Evolutionary conservation across 2,329 filamentous ascomycete genomes (phyloP).

Genomic region (Apiospora malaysiana): DNA sequence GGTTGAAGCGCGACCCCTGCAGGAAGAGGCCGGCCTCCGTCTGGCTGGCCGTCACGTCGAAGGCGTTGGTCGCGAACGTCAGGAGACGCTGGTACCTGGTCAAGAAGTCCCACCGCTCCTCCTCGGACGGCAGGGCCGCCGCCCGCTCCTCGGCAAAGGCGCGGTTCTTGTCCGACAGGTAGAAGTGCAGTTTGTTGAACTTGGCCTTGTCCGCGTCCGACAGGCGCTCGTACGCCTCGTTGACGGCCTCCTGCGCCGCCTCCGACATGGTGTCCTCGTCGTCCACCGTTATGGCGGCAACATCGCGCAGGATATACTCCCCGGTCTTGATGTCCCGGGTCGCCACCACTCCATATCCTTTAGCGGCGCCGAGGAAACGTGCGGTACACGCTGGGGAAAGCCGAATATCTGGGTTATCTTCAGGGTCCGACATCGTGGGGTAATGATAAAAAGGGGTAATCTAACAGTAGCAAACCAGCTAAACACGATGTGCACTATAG

Average conservation of each 20-base stretch:
- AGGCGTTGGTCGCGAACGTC: slow-evolving; percentile 7
- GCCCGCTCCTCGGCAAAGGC: not conserved
- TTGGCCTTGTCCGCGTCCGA: not conserved
- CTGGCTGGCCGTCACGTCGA: not conserved
- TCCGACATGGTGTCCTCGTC: not conserved
- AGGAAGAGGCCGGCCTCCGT: not conserved
- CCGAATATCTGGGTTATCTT: not conserved
- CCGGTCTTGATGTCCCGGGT: not conserved
- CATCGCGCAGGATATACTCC: not conserved
- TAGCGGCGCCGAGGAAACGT: not conserved
- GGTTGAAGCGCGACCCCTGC: slow-evolving; percentile 3
- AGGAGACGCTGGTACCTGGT: not conserved
- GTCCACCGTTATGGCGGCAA: not conserved
- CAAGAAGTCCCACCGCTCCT: not conserved
- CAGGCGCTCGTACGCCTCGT: not conserved
- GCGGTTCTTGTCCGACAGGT: not conserved
- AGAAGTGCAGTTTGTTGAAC: not conserved
- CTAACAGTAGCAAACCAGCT: not conserved
- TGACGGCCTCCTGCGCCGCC: not conserved
- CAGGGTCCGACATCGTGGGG: not conserved
- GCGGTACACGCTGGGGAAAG: not conserved
- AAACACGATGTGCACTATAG: not conserved
- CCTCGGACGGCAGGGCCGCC: too few species aligned
- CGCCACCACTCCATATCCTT: not conserved
- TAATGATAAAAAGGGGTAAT: not conserved